Conservation (phyloP, 2,329 filamentous ascomycete genomes). For the Alternaria longipes region DNA sequence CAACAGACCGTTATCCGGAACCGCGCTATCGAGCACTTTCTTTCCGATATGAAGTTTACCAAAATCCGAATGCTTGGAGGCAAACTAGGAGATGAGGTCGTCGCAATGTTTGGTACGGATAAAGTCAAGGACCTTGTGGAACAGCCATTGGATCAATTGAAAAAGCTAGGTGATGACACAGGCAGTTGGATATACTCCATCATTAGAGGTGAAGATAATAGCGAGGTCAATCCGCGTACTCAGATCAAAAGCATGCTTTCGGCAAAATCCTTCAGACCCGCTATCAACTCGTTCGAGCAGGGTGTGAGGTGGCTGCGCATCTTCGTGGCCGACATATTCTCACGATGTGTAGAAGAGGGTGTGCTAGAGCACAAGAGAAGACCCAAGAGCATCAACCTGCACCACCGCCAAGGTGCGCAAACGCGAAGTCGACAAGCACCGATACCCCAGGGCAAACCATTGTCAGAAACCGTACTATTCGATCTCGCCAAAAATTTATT, state of each 20-base stretch:
- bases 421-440: constrained; percentile 77
- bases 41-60: constrained; percentile 87
- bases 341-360: constrained; percentile 88
- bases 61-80: constrained; percentile 96
- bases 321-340: constrained; percentile 90
- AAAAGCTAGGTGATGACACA: constrained; percentile 82
- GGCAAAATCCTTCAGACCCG: constrained; percentile 91
- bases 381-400: constrained; percentile 84
- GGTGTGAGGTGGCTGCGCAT: constrained; percentile 87
- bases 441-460: constrained; percentile 77
- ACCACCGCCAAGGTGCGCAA: constrained; percentile 78
- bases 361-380: constrained; percentile 86
- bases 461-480: constrained; percentile 78
- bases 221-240: constrained; percentile 88
- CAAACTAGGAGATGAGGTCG: constrained; percentile 88
- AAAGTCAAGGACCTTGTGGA: constrained; percentile 77
- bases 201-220: constrained; percentile 84
- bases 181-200: constrained; percentile 86
- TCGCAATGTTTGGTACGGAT: constrained; percentile 82
- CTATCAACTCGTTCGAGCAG: constrained; percentile 79
- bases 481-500: constrained; percentile 80
- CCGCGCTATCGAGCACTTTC: constrained; percentile 79
- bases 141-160: constrained; percentile 77
- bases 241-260: constrained; percentile 98
- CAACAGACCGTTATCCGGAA: constrained; percentile 93